Evolutionary conservation across 2,329 filamentous ascomycete genomes (phyloP), one percentile per base, ranked within the genome.

Genomic region (Paecilomyces dactylethromorphus): DNA sequence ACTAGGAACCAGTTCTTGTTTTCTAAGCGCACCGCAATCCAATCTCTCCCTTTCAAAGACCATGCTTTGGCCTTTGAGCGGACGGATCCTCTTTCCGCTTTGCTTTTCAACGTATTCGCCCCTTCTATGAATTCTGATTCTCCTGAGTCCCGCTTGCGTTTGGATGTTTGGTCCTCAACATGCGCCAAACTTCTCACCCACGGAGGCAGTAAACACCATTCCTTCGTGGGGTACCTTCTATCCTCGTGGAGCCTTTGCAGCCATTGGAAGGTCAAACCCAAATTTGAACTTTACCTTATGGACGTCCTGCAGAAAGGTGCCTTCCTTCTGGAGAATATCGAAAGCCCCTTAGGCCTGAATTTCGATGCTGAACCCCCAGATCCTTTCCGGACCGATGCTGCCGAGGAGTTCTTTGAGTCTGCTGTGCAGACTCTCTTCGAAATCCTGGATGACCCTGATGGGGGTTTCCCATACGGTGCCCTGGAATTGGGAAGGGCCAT

Each of bases 221-320:
- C 89, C 58, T 88, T 97, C 58, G 82, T 97, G 59, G 87, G 90
- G 63, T 88, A 90, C 54, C 86, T 97, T 33, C 82, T 99, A 55
- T 92, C 94, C 73, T 87, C 91, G 58, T 97, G 92, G 90, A 87
- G 90, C 56, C 82, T 86, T 58, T 90, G 92, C 82, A 87, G 90
- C 62, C 88, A 92, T 73, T 97, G 93, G 92, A 89, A 91, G 49
- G 91, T 91, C 59, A 92, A 89, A 68, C 85, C 88, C 65, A 94
- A 92, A 63, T 87, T 99, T 81, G 92, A 97, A 76, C 89, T 91
- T 76, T 97, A 93, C 73, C 84, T 99, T 12, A 94, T 96, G 90
- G 90, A 94, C 71, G 91, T 95, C 60, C 84, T 99, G 32, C 91
- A 96, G 75, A 90, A 95, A 67, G 94, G 94, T 64, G 89, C 92